A percentile compares a stretch with the other conserved stretches of the same genome.
These are phyloP conservation scores for Lotus japonicus DNA, from an alignment of 306 rosid species.

Conservation along the genomic window DNA sequence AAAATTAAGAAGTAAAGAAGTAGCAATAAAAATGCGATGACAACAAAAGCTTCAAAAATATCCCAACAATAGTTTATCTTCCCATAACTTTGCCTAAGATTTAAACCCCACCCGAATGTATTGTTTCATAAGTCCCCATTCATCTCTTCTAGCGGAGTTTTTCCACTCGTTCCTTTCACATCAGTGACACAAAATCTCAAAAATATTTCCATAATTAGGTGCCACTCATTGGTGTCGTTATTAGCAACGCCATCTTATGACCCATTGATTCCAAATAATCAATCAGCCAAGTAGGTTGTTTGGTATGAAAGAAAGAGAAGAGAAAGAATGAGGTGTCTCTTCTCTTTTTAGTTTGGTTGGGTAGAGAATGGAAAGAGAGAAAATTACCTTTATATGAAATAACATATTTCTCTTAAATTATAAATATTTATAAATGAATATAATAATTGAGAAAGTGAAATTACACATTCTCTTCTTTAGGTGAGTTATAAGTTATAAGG, in stretches of 20 bases:
- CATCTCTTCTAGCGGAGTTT: slow-evolving; percentile 13
- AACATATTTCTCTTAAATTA: no score
- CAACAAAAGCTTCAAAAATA: neutral
- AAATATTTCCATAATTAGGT: slow-evolving; percentile 43
- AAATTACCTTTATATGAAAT: no score
- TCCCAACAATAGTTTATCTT: neutral
- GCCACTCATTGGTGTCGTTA: slow-evolving; percentile 8
- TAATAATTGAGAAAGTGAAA: no score
- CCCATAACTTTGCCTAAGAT: slow-evolving; percentile 1
- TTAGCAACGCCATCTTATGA: neutral
- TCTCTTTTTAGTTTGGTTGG: no score
- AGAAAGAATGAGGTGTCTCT: no score
- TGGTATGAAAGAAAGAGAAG: no score
- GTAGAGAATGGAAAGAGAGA: no score
- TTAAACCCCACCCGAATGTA: slow-evolving; percentile 22
- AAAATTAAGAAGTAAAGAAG: neutral
- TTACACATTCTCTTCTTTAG: no score
- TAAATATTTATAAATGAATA: no score
- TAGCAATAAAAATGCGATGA: neutral
- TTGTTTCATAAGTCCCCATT: neutral
- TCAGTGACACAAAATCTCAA: slow-evolving; percentile 38
- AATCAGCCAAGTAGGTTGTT: no score
- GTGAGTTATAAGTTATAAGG: no score
- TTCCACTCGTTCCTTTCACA: slow-evolving; percentile 40
- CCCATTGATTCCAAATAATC: slow-evolving; percentile 25